Base-by-base conservation (phyloP, 345 rosid genomes). In the Brassica cretica region DNA sequence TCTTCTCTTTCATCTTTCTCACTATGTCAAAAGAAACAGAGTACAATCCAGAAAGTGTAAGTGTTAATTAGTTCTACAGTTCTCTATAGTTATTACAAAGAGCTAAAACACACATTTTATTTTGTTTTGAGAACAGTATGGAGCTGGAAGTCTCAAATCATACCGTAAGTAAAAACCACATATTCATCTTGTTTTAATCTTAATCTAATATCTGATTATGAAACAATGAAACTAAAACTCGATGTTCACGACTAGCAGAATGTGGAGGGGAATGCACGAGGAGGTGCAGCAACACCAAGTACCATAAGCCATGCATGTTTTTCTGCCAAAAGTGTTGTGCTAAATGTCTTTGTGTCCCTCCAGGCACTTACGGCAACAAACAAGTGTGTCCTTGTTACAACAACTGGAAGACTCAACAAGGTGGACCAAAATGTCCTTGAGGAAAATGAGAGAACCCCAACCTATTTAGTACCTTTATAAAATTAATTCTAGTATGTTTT, bases 271-370 rank as follows among this genome's bases (percentile, higher is more conserved):
- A 84, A 32, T 93, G 94, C 88, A 9, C 78, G 8, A 84, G 84
- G 79, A 88, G 98, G 71, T 91, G 94, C 64, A 76, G 88, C 63
- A 72, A 70, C 76, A 92, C 96, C n/a, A 86, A 89, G 68, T 82
- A 85, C 82, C 83, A 73, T 71, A 87, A 91, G 60, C 88, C 93
- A 51, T 93, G 96, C 87, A 82, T 89, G 84, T 88, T 89, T 83
- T 88, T 88, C 83, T 88, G 96, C 68, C 88, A 86, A 49, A 91
- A 91, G 68, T 89, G 98, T 68, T 91, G 96, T 72, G 85, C 76
- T 56, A 83, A 79, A 78, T 93, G 98, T 76, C 88, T 87, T 33
- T 93, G 97, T 80, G 94, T 91, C 2, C 98, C 94, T 49, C 91
- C 94, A 46, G 96, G 91, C 80, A 87, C 66, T 77, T 87, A 84